Base-by-base conservation (phyloP, 2,329 filamentous ascomycete genomes). In the Aspergillus quadricinctus region DNA sequence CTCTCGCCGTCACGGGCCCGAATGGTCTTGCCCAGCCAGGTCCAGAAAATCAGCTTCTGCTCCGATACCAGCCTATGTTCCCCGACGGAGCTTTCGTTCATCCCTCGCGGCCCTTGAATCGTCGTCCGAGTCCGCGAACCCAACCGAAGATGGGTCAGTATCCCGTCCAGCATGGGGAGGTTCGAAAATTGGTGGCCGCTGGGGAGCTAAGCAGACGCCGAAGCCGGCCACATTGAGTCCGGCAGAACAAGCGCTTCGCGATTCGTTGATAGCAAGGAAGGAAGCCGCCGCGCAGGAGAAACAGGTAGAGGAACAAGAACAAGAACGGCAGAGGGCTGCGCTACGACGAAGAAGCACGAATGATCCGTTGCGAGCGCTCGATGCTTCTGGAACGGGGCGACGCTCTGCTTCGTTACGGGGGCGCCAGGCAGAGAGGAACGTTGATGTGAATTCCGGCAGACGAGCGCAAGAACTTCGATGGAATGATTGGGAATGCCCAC, bases 1-100 rank as follows among this genome's bases (percentile, higher is more conserved):
- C 52, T 69, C 72, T 54, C 72, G 72, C 59, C 68, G 69, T 63
- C 69, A 71, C 57, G 68, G 69, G 59, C 60, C 75, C 65, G 74
- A 76, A 63, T 67, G 74, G 64, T 69, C 71, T 53, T 72, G 70
- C 64, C 66, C 71, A 55, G 65, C 68, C 48, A 65, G 66, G 54
- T 61, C 59, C 53, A 64, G 61, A 60, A 55, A 62, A 61, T 54
- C 64, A 57, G 53, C 62, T 53, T 57, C 61, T 49, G 25, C 55
- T 43, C 57, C 63, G 45, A 52, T 58, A 31, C 50, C 64, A 52
- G 54, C 53, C 45, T 58, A 59, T 49, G 41, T 61, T 37, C 63
- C 67, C 53, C 66, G 68, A 56, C 72, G 74, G 53, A 60, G 63
- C 6, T 75, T 77, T 58, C 70, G 65, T 48, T 68, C 70, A 10